Evolutionary conservation across 1,139 yeast genomes (phyloP).

Genomic region (Candida sanyaensis): DNA sequence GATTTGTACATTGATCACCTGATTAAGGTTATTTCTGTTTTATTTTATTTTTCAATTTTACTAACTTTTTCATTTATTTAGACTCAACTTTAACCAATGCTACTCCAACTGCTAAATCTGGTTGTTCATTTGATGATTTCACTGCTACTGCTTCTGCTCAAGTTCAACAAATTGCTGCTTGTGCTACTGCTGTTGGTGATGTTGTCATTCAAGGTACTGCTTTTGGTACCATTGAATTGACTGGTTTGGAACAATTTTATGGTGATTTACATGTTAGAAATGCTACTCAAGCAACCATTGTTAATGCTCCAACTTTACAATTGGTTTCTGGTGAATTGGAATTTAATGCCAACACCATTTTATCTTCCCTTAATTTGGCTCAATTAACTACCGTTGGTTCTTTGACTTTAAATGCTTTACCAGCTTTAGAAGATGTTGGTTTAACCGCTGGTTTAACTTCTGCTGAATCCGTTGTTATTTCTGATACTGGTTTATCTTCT

Average conservation of each 20-base stretch:
- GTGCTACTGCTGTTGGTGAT: constrained; percentile 83
- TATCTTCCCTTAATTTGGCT: constrained; percentile 74
- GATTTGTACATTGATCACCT: too few relatives aligned
- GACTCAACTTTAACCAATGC: constrained; percentile 54
- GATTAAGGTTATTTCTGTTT: too few relatives aligned
- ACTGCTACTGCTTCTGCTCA: constrained; percentile 80
- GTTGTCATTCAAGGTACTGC: constrained; percentile 63
- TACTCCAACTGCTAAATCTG: constrained; percentile 53
- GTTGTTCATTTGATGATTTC: constrained; percentile 53
- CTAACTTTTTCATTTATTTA: constrained; percentile 15
- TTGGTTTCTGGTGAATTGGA: constrained; percentile 71
- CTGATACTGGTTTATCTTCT: constrained; percentile 82
- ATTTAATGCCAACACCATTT: constrained; percentile 65
- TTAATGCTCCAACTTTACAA: constrained; percentile 78
- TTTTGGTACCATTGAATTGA: constrained; percentile 57
- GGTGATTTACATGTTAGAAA: constrained; percentile 74
- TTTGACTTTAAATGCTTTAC: constrained; percentile 77
- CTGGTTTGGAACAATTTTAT: constrained; percentile 62
- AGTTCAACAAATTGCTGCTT: constrained; percentile 69
- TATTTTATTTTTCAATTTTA: not conserved
- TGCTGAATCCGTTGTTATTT: constrained; percentile 70
- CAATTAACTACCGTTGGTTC: constrained; percentile 79
- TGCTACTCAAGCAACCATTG: constrained; percentile 59
- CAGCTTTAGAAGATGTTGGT: constrained; percentile 72
- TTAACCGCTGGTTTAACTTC: constrained; percentile 74